Evolutionary conservation across 2,329 filamentous ascomycete genomes (phyloP), one percentile per base, ranked within the genome.

Genomic region (Epichloe bromicola): DNA sequence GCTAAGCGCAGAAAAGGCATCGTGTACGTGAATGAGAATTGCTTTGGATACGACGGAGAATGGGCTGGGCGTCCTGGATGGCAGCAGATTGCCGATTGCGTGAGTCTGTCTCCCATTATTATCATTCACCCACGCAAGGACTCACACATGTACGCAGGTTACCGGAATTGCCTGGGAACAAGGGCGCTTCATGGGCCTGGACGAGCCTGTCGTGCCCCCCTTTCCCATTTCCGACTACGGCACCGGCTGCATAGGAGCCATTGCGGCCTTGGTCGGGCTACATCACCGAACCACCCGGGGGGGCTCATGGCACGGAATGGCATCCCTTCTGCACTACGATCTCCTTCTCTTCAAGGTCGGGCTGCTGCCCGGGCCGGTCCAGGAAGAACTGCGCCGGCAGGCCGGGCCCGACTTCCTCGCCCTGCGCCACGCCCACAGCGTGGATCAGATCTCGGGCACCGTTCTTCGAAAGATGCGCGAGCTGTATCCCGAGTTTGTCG

Each of bases 11-110:
- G 76, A 3, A 79, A 75, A 59, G 83, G 83, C 1, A 76, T 83
- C 36, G 73, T 87, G 6, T 85, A 85, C 58, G 80, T 86, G 7
- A 75, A 78, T 36, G 83, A 88, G 63, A 82, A 87, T 61, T 87
- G 83, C 61, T 87, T 86, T 57, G 84, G 84, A 1, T 80, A 72
- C 17, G 52, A 63, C 5, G 68, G 67, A 2, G 78, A 82, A 53
- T 86, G 82, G 83, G 74, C 77, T 1, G 65, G 68, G 7, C 72
- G 83, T 3, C 76, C 81, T 5, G 83, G 83, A 6, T 87, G 83
- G 83, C 83, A 85, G 60, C 82, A 85, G 57, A 85, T 85, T 56
- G 82, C 82, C 15, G 83, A 86, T 61, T 83, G 66, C 44, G 81
- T 70, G 57, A 33, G 51, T 48, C 12, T 11, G 8, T 2, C 1